phyloP scores from a whole-genome alignment of 2,329 filamentous ascomycete genomes.

The Hymenoscyphus occultus region DNA sequence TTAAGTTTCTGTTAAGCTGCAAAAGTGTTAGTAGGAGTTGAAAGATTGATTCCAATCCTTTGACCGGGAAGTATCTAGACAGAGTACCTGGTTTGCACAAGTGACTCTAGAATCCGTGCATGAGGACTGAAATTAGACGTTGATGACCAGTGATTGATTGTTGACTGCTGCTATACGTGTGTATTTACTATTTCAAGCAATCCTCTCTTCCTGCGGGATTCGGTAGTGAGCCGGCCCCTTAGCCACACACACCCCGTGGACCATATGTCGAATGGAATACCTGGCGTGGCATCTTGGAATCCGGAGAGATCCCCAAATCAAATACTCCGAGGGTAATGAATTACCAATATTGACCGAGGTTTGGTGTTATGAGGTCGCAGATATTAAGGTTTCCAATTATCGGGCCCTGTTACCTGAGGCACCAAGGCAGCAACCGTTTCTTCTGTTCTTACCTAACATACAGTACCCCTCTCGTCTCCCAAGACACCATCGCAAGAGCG shows the following conservation, averaged over 20 bases:
- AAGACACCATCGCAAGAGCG: neutral
- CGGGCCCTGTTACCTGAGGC: neutral
- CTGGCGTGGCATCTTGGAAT: neutral
- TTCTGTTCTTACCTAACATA: neutral
- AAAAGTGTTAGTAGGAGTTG: neutral
- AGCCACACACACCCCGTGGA: neutral
- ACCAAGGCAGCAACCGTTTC: neutral
- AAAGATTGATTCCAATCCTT: neutral
- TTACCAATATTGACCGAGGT: neutral
- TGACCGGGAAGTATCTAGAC: neutral
- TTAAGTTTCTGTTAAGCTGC: neutral
- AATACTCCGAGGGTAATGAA: neutral
- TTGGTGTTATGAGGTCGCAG: neutral
- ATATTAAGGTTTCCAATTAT: too few relatives aligned
- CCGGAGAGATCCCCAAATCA: neutral
- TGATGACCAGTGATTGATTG: neutral
- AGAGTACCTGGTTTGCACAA: neutral
- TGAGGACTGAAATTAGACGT: neutral
- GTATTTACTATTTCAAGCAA: neutral
- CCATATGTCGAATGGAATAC: neutral
- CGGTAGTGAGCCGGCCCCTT: neutral
- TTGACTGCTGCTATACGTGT: neutral
- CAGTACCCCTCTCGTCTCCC: neutral
- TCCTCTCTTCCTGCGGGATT: constrained; percentile 1
- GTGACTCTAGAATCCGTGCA: neutral